Evolutionary conservation across 352 stramenopile genomes (phyloP).

Genomic region (Phytophthora megakarya): DNA sequence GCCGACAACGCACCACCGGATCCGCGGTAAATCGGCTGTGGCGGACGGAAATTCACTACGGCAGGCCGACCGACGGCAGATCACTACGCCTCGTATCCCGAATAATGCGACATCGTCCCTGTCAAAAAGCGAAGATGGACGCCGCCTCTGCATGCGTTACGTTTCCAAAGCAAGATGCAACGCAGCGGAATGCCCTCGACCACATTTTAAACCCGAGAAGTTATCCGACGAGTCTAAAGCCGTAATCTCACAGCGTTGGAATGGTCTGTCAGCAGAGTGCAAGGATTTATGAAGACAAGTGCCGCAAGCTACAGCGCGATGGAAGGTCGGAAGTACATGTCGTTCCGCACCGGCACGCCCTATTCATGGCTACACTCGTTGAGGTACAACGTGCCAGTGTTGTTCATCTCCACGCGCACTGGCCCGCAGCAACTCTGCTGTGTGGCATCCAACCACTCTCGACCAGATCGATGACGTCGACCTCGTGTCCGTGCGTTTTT

Average conservation of each 20-base stretch:
- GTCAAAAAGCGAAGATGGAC: conserved; percentile 3
- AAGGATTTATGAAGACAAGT: conserved; percentile 28
- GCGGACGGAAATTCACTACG: too few species aligned
- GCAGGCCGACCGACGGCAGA: too few species aligned
- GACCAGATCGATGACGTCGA: conserved; percentile 1
- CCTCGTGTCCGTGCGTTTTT: too few species aligned
- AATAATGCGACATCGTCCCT: neutral
- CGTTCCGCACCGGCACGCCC: too few species aligned
- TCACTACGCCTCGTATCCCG: too few species aligned
- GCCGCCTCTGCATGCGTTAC: neutral
- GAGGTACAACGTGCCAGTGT: neutral
- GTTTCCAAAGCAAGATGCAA: conserved; percentile 9
- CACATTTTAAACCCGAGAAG: neutral
- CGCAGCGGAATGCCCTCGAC: neutral
- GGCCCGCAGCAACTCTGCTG: too few species aligned
- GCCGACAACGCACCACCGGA: neutral
- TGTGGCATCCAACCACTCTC: too few species aligned
- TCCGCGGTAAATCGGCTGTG: too few species aligned
- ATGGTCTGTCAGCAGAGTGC: neutral
- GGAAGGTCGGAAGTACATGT: too few species aligned
- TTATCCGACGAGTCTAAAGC: conserved; percentile 6
- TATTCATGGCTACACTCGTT: conserved; percentile 13
- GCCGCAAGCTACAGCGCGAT: too few species aligned
- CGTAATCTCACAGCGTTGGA: conserved; percentile 10
- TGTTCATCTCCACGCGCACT: too few species aligned